These are phyloP conservation scores for Sordariomycetes sp. DNA, from an alignment of 2,329 filamentous ascomycete species.

Conservation along the genomic window DNA sequence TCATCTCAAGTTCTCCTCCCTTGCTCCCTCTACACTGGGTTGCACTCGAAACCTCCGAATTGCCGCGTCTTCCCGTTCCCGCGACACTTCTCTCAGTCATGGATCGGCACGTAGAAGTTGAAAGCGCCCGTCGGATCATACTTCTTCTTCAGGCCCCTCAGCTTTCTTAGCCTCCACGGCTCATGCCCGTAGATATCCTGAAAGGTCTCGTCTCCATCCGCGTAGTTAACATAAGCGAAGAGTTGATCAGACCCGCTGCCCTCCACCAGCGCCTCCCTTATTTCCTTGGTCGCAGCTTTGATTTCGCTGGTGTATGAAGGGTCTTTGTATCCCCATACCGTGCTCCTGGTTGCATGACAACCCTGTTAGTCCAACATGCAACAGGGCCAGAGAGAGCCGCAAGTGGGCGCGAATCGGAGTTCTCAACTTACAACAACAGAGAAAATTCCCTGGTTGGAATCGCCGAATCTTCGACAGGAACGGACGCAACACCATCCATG, in stretches of 20 bases:
- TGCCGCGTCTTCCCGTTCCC: too few relatives aligned
- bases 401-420: neutral
- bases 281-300: neutral
- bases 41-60: too few relatives aligned
- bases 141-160: constrained; percentile 32
- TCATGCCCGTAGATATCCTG: constrained; percentile 36
- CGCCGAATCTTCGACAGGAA: neutral
- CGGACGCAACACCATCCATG: neutral
- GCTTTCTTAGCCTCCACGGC: constrained; percentile 31
- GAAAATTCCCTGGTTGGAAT: neutral
- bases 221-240: constrained; percentile 40
- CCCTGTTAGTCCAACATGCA: neutral
- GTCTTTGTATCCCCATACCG: neutral
- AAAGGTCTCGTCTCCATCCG: constrained; percentile 31
- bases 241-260: constrained; percentile 11
- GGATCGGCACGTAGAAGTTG: constrained; percentile 30
- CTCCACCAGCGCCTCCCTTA: neutral
- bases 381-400: too few relatives aligned
- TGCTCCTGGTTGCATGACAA: neutral
- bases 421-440: neutral
- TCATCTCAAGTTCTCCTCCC: too few relatives aligned
- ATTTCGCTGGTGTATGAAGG: neutral
- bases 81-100: too few relatives aligned
- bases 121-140: constrained; percentile 35
- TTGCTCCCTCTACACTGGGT: too few relatives aligned